phyloP scores from a whole-genome alignment of 257 asterid species.

The Lantana camara region DNA sequence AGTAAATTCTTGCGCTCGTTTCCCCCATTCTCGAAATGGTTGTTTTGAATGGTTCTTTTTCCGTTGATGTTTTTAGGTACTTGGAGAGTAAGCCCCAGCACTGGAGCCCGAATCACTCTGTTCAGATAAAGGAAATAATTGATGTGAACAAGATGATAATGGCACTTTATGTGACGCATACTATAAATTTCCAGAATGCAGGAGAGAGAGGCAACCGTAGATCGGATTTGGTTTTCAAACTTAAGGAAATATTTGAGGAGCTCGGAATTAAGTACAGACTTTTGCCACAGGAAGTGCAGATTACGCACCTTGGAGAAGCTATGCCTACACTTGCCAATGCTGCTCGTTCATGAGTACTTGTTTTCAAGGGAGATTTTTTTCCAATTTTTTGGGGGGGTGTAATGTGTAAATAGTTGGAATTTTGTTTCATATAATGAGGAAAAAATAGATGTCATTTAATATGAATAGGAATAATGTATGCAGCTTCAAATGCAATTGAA shows the following conservation, averaged over 20 bases:
- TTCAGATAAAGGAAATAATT: slow-evolving; percentile 58
- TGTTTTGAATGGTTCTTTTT: background rate
- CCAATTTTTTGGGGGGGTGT: too few relatives aligned
- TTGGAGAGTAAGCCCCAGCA: slow-evolving; percentile 72
- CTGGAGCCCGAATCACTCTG: slow-evolving; percentile 62
- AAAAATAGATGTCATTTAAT: too few relatives aligned
- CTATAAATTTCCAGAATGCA: slow-evolving; percentile 57
- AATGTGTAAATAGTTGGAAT: too few relatives aligned
- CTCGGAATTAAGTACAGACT: slow-evolving; percentile 56
- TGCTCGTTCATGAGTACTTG: too few relatives aligned
- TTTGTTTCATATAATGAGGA: too few relatives aligned
- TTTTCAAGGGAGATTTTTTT: too few relatives aligned
- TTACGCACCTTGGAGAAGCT: too few relatives aligned
- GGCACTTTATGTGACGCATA: slow-evolving; percentile 58
- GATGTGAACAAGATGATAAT: slow-evolving; percentile 66
- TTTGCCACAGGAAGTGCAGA: slow-evolving; percentile 59
- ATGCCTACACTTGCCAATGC: too few relatives aligned
- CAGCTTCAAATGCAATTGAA: too few relatives aligned
- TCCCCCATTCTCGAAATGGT: background rate
- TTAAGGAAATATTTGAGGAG: slow-evolving; percentile 59
- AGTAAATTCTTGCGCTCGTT: background rate
- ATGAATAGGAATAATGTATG: too few relatives aligned
- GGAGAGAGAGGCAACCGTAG: slow-evolving; percentile 51
- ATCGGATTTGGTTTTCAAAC: slow-evolving; percentile 58
- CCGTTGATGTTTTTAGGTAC: slow-evolving; percentile 42